These are phyloP conservation scores for Phytopythium cucurbitacearum DNA, from an alignment of 352 stramenopile species.

Conservation along the genomic window DNA sequence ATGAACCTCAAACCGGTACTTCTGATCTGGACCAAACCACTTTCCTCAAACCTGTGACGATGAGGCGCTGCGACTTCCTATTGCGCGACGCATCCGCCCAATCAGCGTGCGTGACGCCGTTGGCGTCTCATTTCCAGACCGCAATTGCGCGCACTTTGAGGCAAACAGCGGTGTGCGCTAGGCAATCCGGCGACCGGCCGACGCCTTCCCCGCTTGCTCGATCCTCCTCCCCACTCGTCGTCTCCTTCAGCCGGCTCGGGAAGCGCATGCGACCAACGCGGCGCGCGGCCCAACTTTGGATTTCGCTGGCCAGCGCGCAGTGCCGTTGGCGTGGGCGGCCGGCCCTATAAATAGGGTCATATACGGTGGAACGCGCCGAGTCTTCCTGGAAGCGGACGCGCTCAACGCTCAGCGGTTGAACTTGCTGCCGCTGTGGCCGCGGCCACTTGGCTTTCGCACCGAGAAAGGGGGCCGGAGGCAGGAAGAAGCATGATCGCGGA, in stretches of 20 bases:
- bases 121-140: background rate
- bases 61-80: conserved; percentile 4
- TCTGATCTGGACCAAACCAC: background rate
- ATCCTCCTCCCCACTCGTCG: background rate
- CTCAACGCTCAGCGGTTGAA: too few species aligned
- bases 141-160: too few species aligned
- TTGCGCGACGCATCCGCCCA: background rate
- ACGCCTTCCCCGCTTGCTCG: background rate
- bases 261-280: background rate
- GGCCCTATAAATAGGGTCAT: conserved; percentile 2
- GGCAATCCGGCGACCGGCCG: background rate
- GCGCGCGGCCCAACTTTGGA: background rate
- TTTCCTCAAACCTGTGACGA: background rate
- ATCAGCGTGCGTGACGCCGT: background rate
- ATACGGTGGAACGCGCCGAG: background rate
- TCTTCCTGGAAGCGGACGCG: background rate
- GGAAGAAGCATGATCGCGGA: conserved; percentile 4
- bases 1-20: background rate
- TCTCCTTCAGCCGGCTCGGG: background rate
- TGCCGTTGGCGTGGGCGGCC: background rate
- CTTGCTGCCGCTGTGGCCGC: too few species aligned
- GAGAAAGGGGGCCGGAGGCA: too few species aligned
- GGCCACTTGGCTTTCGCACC: too few species aligned
- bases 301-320: background rate
- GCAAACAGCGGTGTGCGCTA: too few species aligned